A percentile compares a stretch with the other conserved stretches of the same genome.
Conservation (phyloP, 2,329 filamentous ascomycete species). For the Botrytis fabae region DNA sequence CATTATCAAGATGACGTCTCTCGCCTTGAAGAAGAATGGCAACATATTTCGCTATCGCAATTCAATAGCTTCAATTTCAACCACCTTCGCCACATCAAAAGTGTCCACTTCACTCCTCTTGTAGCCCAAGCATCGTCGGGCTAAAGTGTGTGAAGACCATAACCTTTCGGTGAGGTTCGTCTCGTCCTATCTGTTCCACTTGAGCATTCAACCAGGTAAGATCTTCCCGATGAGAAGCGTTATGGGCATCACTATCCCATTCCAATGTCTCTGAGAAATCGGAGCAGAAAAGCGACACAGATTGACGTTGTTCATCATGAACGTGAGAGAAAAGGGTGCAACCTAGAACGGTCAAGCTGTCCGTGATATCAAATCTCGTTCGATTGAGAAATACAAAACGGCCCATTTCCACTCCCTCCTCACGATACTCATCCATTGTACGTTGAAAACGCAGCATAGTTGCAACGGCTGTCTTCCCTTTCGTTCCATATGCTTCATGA, state of each 20-base stretch:
- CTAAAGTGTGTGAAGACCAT: conserved; percentile 45
- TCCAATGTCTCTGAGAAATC: conserved; percentile 26
- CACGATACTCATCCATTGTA: not conserved
- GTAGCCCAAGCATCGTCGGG: conserved; percentile 41
- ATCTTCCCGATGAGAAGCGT: conserved; percentile 33
- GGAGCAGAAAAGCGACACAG: conserved; percentile 20
- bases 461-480: not conserved
- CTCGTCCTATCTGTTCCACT: conserved; percentile 37
- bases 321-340: conserved; percentile 51
- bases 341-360: conserved; percentile 45
- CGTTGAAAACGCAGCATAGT: not conserved
- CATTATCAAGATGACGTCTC: not conserved
- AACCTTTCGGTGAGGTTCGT: conserved; percentile 42
- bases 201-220: conserved; percentile 45
- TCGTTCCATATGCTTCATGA: conserved; percentile 18
- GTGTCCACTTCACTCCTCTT: not conserved
- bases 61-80: not conserved
- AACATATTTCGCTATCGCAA: not conserved
- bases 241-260: conserved; percentile 19
- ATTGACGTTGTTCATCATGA: conserved; percentile 40
- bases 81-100: not conserved
- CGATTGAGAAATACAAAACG: conserved; percentile 46
- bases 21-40: not conserved
- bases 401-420: conserved; percentile 12
- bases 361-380: conserved; percentile 43